Evolutionary conservation across 2,329 filamentous ascomycete genomes (phyloP).

Genomic region (Xylaria polymorpha): DNA sequence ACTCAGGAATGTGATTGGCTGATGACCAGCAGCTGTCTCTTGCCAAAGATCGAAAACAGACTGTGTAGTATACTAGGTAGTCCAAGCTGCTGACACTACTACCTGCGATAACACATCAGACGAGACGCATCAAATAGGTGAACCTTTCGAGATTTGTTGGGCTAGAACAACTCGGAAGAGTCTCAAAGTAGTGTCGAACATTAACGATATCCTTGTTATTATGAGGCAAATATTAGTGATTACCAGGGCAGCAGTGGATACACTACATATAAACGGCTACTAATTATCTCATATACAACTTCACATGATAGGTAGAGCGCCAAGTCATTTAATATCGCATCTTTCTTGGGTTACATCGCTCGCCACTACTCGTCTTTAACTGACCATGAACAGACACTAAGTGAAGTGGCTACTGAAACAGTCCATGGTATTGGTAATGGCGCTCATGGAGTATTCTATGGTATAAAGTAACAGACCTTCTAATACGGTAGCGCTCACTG

Average conservation of each 20-base stretch:
- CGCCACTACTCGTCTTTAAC: slow-evolving; percentile 2
- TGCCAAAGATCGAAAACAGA: neutral
- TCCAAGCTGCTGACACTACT: no score
- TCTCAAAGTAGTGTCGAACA: neutral
- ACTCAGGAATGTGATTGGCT: neutral
- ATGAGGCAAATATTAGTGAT: neutral
- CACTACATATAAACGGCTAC: slow-evolving; percentile 22
- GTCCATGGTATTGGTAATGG: slow-evolving; percentile 12
- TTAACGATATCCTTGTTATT: neutral
- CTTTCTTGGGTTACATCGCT: slow-evolving; percentile 12
- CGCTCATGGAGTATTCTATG: neutral
- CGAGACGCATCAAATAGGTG: no score
- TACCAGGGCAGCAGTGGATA: neutral
- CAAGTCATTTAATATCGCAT: neutral
- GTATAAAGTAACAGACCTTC: neutral
- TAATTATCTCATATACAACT: neutral
- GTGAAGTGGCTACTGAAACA: slow-evolving; percentile 27
- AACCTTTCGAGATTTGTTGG: no score
- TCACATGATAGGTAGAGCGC: neutral
- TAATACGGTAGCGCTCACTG: neutral
- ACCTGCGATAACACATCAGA: no score
- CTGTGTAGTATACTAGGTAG: no score
- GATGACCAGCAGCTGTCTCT: neutral
- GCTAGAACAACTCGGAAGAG: no score
- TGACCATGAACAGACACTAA: neutral